Evolutionary conservation across 495 filamentous ascomycete species (phyloP).

Genomic region (Amphirosellinia nigrospora): DNA sequence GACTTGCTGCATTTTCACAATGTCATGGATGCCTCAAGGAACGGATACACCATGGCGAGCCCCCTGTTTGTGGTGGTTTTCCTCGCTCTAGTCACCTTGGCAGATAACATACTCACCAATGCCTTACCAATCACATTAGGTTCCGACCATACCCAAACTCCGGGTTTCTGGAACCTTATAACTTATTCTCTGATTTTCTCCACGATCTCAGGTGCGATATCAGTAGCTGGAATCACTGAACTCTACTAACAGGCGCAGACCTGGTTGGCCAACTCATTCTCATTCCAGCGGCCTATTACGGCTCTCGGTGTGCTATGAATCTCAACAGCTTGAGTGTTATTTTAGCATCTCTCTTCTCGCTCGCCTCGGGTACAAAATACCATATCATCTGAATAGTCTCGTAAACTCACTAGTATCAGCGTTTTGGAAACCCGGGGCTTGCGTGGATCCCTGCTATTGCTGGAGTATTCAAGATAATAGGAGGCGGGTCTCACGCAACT

Average conservation of each 20-base stretch:
- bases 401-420: neutral
- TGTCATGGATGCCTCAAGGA: neutral
- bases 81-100: neutral
- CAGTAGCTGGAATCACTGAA: neutral
- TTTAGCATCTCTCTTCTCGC: neutral
- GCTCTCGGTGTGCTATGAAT: slow-evolving; percentile 3
- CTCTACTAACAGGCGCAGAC: neutral
- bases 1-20: neutral
- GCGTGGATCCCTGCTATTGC: neutral
- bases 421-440: neutral
- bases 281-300: slow-evolving; percentile 4
- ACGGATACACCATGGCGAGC: neutral
- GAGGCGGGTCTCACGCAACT: neutral
- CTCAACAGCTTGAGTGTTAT: slow-evolving; percentile 9
- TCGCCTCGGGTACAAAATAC: neutral
- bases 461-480: slow-evolving; percentile 1
- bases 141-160: neutral
- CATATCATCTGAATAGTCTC: neutral
- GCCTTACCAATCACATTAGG: neutral
- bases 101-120: neutral
- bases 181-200: neutral
- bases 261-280: neutral
- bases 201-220: neutral
- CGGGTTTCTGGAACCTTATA: slow-evolving; percentile 3
- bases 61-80: neutral